Percentiles rank a stretch among this genome's conserved stretches.
Evolutionary conservation across 805 yeast genomes (phyloP).

Genomic region (Candida incommunis): DNA sequence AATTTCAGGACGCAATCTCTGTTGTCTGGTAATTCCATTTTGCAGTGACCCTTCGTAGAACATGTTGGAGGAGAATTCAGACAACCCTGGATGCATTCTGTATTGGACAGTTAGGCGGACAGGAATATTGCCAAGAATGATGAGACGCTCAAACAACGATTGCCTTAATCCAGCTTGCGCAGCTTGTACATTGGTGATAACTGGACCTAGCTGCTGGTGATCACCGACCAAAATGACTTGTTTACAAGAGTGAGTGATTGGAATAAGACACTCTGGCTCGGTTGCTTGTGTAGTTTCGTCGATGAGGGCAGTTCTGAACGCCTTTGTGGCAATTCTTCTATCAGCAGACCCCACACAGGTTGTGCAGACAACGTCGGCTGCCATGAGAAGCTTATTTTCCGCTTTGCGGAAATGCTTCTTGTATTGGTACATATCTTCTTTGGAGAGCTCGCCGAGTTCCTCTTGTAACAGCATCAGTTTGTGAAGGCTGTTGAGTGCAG

Average conservation of each 20-base stretch:
- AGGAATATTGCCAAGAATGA: constrained; percentile 71
- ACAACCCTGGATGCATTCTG: constrained; percentile 82
- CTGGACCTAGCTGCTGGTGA: constrained; percentile 92
- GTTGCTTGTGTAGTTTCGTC: constrained; percentile 93
- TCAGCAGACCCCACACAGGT: constrained; percentile 94
- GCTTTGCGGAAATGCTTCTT: constrained; percentile 27
- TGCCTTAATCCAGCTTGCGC: constrained; percentile 78
- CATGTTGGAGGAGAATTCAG: constrained; percentile 82
- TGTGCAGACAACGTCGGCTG: constrained; percentile 70
- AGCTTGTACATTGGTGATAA: constrained; percentile 64
- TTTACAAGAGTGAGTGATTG: constrained; percentile 77
- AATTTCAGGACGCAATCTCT: constrained; percentile 40
- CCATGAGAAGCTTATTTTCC: constrained; percentile 36
- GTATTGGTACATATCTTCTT: constrained; percentile 35
- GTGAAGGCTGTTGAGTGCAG: constrained; percentile 29
- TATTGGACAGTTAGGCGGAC: constrained; percentile 82
- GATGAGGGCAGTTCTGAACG: constrained; percentile 67
- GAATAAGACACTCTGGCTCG: constrained; percentile 84
- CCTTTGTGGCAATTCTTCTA: constrained; percentile 35
- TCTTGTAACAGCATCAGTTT: constrained; percentile 44
- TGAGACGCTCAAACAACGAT: constrained; percentile 76
- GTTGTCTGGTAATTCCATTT: constrained; percentile 75
- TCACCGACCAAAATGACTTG: constrained; percentile 89
- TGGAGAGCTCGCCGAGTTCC: constrained; percentile 55
- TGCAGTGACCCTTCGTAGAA: constrained; percentile 87